Base-by-base conservation (phyloP, 768 basidiomycete genomes). In the Leccinum obscurum region DNA sequence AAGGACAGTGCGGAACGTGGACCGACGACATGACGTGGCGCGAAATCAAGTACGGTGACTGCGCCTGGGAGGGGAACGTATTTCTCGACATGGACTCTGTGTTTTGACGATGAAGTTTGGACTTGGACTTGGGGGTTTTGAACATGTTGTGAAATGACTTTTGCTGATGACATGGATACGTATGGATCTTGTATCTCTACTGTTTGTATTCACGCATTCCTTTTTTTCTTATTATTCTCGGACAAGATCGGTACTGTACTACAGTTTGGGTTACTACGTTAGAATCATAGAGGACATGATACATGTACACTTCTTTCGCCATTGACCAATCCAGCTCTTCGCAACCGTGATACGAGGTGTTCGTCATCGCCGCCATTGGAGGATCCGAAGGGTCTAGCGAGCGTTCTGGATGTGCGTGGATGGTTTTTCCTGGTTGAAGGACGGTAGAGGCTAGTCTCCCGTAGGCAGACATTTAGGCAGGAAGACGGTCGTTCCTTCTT, bases 51-150 rank as follows among this genome's bases (percentile, higher is more conserved):
- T 28, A 51, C 8, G 44, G 9, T 5, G 26, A 32, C 14, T 49
- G 24, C 39, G 9, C 39, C 0, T 28, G 41, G 17, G 20, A 14
- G 28, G 26, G 17, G 1, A 37, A 34, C 15, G 6, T 22, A 7
- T 51, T 52, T 30, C 13, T 62, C 10, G 52, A 64, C 48, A n/a
- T 37, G 35, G 62, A 63, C 5, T 14, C 15, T 17, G 3, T 53
- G 8, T 39, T 63, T 48, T 63, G 55, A 52, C 61, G 74, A 76
- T 41, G 80, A 78, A 78, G 14, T 15, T 50, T 15, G 24, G 48
- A 49, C 13, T 24, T 2, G 26, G 11, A 13, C 13, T 22, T 22
- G 46, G 30, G 1, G 28, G 0, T 34, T 14, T 24, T 24, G 49
- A 49, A 49, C 46, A n/a, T 13, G 22, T 13, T 13, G 10, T 26